These are phyloP conservation scores for Coemansia erecta DNA, from an alignment of 192 early-diverging fungal species.

Conservation along the genomic window DNA sequence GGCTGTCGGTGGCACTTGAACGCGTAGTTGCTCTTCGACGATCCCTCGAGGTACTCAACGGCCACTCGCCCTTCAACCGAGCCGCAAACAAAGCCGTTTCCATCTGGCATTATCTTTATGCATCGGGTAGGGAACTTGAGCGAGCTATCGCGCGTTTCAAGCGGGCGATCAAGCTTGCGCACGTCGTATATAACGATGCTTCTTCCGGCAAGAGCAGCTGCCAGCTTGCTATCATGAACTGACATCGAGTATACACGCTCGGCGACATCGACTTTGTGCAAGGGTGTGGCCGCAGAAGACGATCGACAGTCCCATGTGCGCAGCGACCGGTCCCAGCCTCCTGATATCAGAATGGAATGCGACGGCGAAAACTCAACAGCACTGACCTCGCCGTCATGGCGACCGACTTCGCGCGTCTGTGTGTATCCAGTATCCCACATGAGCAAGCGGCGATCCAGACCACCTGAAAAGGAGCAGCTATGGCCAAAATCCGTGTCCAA, in stretches of 20 bases:
- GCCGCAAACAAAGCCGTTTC: conserved; percentile 82
- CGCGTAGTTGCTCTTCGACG: conserved; percentile 75
- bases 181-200: conserved; percentile 82
- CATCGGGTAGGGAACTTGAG: conserved; percentile 88
- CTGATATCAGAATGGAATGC: conserved; percentile 68
- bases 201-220: conserved; percentile 81
- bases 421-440: conserved; percentile 66
- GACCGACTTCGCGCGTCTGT: conserved; percentile 62
- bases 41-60: conserved; percentile 87
- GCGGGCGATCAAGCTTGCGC: conserved; percentile 71
- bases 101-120: conserved; percentile 83
- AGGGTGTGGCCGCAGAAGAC: conserved; percentile 42
- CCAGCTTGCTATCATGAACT: conserved; percentile 63
- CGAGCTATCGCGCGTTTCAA: conserved; percentile 71
- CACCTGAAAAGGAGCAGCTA: conserved; percentile 66
- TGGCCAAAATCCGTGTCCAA: conserved; percentile 74
- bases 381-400: conserved; percentile 76
- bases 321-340: conserved; percentile 90
- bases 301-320: conserved; percentile 53
- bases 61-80: conserved; percentile 95
- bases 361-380: conserved; percentile 61
- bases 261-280: conserved; percentile 18
- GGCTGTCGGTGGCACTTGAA: conserved; percentile 95
- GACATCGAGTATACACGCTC: conserved; percentile 89
- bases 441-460: conserved; percentile 69